Conservation (phyloP, 805 yeast genomes). For the Lipomyces spencermartinsiae region DNA sequence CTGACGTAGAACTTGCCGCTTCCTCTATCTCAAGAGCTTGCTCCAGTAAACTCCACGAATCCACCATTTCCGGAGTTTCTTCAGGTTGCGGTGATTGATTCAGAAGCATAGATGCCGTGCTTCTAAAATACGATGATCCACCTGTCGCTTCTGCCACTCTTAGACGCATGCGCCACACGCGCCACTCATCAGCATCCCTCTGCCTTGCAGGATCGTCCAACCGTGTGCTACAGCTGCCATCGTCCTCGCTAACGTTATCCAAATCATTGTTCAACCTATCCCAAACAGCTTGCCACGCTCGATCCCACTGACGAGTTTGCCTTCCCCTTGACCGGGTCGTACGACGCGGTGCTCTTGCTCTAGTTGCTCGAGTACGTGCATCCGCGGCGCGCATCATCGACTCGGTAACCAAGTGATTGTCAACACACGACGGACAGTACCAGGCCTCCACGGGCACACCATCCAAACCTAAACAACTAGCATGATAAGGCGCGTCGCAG, state of each 20-base stretch:
- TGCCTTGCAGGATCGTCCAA: neutral
- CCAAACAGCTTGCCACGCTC: constrained; percentile 38
- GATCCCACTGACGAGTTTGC: constrained; percentile 28
- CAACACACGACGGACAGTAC: constrained; percentile 46
- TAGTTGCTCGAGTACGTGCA: constrained; percentile 1
- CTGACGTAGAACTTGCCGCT: constrained; percentile 23
- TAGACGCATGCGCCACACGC: constrained; percentile 28
- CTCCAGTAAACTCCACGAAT: constrained; percentile 46
- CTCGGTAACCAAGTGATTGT: constrained; percentile 35
- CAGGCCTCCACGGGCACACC: constrained; percentile 44
- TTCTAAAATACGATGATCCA: constrained; percentile 26
- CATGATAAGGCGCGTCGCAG: constrained; percentile 46
- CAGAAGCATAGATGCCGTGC: constrained; percentile 29
- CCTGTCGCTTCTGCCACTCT: constrained; percentile 31
- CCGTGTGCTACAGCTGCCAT: constrained; percentile 9
- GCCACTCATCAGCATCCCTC: constrained; percentile 27
- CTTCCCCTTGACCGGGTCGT: constrained; percentile 12
- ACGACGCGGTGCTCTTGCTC: constrained; percentile 19
- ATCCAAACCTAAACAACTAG: constrained; percentile 44
- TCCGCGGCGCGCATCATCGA: constrained; percentile 28
- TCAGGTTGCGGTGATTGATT: constrained; percentile 10
- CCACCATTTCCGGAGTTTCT: constrained; percentile 40
- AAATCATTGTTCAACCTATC: constrained; percentile 33
- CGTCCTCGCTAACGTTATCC: constrained; percentile 18
- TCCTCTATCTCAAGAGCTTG: constrained; percentile 40